These are phyloP conservation scores for Ogataea pignaliae DNA, from an alignment of 805 yeast species.

Conservation along the genomic window DNA sequence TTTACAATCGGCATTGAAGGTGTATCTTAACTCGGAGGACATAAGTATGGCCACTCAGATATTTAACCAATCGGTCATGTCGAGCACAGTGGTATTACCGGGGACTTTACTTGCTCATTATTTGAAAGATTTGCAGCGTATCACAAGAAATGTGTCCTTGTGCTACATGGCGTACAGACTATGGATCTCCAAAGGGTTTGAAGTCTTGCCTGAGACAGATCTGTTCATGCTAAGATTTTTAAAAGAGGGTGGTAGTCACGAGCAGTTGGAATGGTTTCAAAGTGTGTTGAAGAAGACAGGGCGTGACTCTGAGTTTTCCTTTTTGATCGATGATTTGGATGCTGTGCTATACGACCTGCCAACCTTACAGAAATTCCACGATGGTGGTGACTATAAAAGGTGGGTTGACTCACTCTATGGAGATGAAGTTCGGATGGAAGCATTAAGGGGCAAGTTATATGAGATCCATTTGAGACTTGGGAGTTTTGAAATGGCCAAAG, in stretches of 20 bases:
- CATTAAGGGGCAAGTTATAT: constrained; percentile 9
- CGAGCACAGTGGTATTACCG: constrained; percentile 11
- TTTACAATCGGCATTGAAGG: constrained; percentile 20
- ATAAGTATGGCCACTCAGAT: constrained; percentile 24
- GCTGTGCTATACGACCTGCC: constrained; percentile 5
- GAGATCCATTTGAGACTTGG: constrained; percentile 17
- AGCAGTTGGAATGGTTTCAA: constrained; percentile 22
- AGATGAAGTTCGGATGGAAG: constrained; percentile 4
- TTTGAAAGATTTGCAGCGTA: constrained; percentile 14
- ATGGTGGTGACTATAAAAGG: constrained; percentile 9
- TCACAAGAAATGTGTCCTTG: constrained; percentile 18
- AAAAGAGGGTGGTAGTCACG: constrained; percentile 13
- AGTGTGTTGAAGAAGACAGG: constrained; percentile 9
- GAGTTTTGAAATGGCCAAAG: constrained; percentile 7
- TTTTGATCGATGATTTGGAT: constrained; percentile 12
- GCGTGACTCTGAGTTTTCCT: constrained; percentile 11
- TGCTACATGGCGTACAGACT: constrained; percentile 23
- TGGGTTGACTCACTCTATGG: constrained; percentile 11
- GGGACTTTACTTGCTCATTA: constrained; percentile 16
- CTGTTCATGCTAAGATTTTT: constrained; percentile 19
- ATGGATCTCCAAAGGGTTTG: constrained; percentile 20
- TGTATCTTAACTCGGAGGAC: constrained; percentile 23
- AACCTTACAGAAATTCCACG: constrained; percentile 10
- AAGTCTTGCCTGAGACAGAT: constrained; percentile 18
- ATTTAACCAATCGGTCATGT: constrained; percentile 26